These are phyloP conservation scores for Boletus sp. DNA, from an alignment of 768 basidiomycete species.

Conservation along the genomic window DNA sequence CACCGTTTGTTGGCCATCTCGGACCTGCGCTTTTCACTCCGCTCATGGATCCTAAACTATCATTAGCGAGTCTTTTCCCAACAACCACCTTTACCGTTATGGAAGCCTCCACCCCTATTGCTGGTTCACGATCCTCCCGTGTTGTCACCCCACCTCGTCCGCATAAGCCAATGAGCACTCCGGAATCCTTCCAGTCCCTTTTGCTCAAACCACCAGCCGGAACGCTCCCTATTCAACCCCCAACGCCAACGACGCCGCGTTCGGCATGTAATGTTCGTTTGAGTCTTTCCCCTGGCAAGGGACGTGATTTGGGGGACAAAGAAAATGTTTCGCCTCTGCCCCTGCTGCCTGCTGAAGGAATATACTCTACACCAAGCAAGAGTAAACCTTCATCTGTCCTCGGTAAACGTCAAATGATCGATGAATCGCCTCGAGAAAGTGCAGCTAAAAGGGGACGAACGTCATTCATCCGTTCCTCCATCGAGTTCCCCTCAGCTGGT, in stretches of 20 bases:
- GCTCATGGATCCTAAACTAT: not conserved
- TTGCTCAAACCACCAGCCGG: constrained; percentile 25
- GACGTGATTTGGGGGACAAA: constrained; percentile 44
- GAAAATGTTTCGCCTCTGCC: constrained; percentile 54
- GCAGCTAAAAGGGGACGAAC: constrained; percentile 26
- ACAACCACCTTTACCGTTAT: not conserved
- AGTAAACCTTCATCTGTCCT: constrained; percentile 25
- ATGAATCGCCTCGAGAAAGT: constrained; percentile 32
- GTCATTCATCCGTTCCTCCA: constrained; percentile 32
- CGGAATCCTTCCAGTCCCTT: constrained; percentile 31
- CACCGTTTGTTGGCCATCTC: constrained; percentile 26
- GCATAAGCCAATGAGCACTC: constrained; percentile 33
- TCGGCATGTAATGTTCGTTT: constrained; percentile 16
- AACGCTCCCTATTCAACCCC: constrained; percentile 25
- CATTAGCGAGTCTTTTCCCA: constrained; percentile 7
- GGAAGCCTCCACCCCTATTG: constrained; percentile 30
- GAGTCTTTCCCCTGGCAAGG: constrained; percentile 37
- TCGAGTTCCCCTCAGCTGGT: constrained; percentile 24
- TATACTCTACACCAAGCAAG: constrained; percentile 35
- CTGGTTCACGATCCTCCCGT: constrained; percentile 17
- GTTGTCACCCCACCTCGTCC: constrained; percentile 36
- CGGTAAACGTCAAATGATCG: constrained; percentile 45
- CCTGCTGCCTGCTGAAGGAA: constrained; percentile 44
- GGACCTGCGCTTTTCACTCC: constrained; percentile 28
- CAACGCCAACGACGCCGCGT: constrained; percentile 34